Conservation (phyloP, 2,329 filamentous ascomycete species). For the Colletotrichum noveboracense region DNA sequence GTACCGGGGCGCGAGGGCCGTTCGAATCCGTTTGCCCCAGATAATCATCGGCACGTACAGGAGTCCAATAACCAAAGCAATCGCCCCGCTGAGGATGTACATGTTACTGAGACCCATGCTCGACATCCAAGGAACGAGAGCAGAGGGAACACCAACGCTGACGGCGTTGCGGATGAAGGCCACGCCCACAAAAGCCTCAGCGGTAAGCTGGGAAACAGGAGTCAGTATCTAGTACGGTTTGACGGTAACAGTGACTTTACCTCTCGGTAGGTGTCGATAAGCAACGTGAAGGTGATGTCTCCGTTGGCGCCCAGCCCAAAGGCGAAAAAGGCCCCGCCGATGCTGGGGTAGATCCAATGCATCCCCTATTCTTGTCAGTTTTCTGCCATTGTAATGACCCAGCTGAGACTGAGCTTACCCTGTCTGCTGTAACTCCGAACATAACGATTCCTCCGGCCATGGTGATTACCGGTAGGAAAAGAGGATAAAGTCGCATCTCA, state of each 20-base stretch:
- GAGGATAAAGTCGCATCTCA: constrained; percentile 43
- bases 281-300: constrained; percentile 36
- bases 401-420: constrained; percentile 31
- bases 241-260: constrained; percentile 24
- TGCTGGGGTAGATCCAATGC: constrained; percentile 42
- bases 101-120: constrained; percentile 34
- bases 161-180: constrained; percentile 36
- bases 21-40: constrained; percentile 34
- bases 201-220: constrained; percentile 24
- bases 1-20: constrained; percentile 10
- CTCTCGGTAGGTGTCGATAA: constrained; percentile 40
- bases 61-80: constrained; percentile 27
- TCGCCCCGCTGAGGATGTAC: constrained; percentile 28
- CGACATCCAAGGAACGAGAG: constrained; percentile 33
- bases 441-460: constrained; percentile 38
- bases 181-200: constrained; percentile 34
- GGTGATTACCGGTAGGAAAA: constrained; percentile 29
- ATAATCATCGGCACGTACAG: constrained; percentile 33
- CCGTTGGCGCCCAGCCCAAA: constrained; percentile 40
- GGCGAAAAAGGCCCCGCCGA: constrained; percentile 39
- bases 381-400: neutral
- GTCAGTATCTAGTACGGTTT: neutral
- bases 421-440: constrained; percentile 36
- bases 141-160: constrained; percentile 32
- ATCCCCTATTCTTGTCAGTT: constrained; percentile 29